Percentiles rank a stretch among this genome's conserved stretches.
These are phyloP conservation scores for Stentor roeselii DNA, from an alignment of 73 alveolate species.

Conservation along the genomic window DNA sequence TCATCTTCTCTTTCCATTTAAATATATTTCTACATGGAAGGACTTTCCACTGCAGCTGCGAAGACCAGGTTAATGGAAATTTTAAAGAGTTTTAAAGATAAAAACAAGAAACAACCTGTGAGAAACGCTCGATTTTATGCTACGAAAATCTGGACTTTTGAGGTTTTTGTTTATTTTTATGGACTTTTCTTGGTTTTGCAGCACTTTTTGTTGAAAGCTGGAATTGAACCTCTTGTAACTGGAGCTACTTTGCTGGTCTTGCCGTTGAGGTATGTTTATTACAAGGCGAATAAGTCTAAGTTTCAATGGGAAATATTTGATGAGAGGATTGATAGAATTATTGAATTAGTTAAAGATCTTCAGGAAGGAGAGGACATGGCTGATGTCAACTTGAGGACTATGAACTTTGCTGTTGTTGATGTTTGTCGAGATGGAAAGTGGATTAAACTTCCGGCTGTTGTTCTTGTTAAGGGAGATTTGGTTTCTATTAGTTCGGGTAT, in stretches of 20 bases:
- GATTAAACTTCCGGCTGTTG: conserved; percentile 8
- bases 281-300: neutral
- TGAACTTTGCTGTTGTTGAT: neutral
- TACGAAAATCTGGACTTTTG: neutral
- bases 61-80: neutral
- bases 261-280: conserved; percentile 1
- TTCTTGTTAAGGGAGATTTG: conserved; percentile 1
- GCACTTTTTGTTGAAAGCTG: neutral
- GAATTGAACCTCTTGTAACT: neutral
- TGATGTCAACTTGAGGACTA: neutral
- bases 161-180: conserved; percentile 9
- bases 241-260: neutral
- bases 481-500: neutral
- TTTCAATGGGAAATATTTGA: conserved; percentile 27
- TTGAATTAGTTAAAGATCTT: neutral
- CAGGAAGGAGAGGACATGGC: neutral
- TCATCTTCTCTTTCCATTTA: conserved; percentile 6
- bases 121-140: neutral
- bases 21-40: neutral
- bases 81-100: neutral
- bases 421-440: conserved; percentile 15
- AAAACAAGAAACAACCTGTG: neutral
- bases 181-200: conserved; percentile 2
- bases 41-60: neutral
- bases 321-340: neutral